Base-by-base conservation (phyloP, 1,284 basidiomycete genomes). In the Sporisorium sorghi region DNA sequence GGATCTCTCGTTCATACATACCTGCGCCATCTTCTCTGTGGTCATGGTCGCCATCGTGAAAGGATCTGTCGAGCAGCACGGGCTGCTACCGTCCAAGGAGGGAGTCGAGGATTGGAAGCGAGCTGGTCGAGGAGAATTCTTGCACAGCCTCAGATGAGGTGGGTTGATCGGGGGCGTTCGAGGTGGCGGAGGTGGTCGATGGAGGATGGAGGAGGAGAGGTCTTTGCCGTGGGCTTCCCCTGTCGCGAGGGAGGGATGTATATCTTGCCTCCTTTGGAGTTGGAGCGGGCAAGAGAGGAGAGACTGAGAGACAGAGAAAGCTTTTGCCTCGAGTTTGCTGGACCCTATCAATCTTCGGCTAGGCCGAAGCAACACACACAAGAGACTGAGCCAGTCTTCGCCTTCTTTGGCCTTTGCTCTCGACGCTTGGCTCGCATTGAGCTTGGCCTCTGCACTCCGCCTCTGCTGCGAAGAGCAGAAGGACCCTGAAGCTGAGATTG, bases 1-100 rank as follows among this genome's bases (percentile, higher is more conserved):
- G 9, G 35, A 12, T 23, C 15, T 23, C 15, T 17, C n/a, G 28
- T 15, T n/a, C 7, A 14, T 24, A 68, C 57, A 0, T 57, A 70
- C 68, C 49, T 65, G 61, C 19, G 54, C 37, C 53, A 71, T 52
- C 39, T 48, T 71, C 28, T 65, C 62, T 5, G 62, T 65, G 21
- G 62, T 58, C 24, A 50, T 46, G 14, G 43, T 56, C 33, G 54
- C 19, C 68, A 61, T 65, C 11, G 19, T 53, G 47, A 49, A n/a
- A 24, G 15, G n/a, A 15, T 21, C n/a, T 32, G 24, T n/a, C 43
- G 39, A 44, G 53, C 42, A 43, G 52, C 39, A 21, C 17, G 12
- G 30, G 33, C 30, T 51, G 33, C 30, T 51, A 50, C 33, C 35
- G 48, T 40, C 43, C 24, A 39, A 15, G 35, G 26, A 17, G 35